These are phyloP conservation scores for Schwanniomyces occidentalis DNA, from an alignment of 805 yeast species.

Conservation along the genomic window DNA sequence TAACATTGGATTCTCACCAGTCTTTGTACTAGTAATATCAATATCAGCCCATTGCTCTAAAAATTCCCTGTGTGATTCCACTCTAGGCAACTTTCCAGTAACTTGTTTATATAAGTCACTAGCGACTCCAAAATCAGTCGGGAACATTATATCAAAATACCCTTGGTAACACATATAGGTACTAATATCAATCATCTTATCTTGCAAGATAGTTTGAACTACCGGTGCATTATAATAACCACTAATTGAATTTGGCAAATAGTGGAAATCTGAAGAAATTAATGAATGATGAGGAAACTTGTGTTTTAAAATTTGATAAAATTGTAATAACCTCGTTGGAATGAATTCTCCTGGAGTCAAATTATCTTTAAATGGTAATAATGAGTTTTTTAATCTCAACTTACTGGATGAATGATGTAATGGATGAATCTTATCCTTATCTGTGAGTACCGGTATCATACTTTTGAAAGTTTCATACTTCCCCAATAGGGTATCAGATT, in stretches of 20 bases:
- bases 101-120: constrained; percentile 63
- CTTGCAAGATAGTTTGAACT: constrained; percentile 72
- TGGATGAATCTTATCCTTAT: constrained; percentile 54
- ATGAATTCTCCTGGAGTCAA: constrained; percentile 74
- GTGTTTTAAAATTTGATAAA: constrained; percentile 60
- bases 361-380: constrained; percentile 67
- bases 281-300: constrained; percentile 76
- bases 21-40: constrained; percentile 64
- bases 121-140: constrained; percentile 70
- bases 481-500: constrained; percentile 20
- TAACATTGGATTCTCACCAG: constrained; percentile 84
- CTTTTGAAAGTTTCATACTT: constrained; percentile 26
- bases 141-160: constrained; percentile 82
- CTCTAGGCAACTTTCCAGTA: constrained; percentile 57
- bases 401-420: constrained; percentile 48
- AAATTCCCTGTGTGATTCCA: constrained; percentile 63
- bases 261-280: constrained; percentile 68
- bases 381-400: constrained; percentile 45
- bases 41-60: constrained; percentile 70
- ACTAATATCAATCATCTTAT: constrained; percentile 65
- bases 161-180: constrained; percentile 87
- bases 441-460: constrained; percentile 26
- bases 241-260: constrained; percentile 43
- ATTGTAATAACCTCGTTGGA: constrained; percentile 72
- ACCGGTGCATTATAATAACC: constrained; percentile 73